Base-by-base conservation (phyloP, 2,329 filamentous ascomycete species). In the Monilinia vaccinii-corymbosi region DNA sequence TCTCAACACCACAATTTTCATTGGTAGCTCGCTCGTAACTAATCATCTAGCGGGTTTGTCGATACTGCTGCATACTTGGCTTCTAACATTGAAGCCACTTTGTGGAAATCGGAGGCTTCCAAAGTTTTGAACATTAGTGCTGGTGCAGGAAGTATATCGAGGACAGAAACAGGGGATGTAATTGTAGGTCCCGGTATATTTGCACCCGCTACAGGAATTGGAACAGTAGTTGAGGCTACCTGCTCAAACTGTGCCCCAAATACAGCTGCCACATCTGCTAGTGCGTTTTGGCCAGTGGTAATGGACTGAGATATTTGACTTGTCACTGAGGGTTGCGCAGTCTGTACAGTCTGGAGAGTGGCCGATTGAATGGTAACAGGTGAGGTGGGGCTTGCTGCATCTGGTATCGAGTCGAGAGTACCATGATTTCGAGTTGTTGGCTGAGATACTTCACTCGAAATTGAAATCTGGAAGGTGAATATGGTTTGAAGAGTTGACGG, bases 181-280 rank as follows among this genome's bases (percentile, higher is more conserved):
- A 60, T 46, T 28, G 28, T 28, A 38, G 57, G 49, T 21, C 18
- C 36, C 23, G 49, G 40, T 14, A 18, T 5, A 16, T 40, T 23
- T 46, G 44, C 25, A 28, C n/a, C 32, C 32, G 49, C 49, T 32
- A 47, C 40, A 46, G 23, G 23, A 47, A 32, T 55, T 10, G 23
- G 18, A 21, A 60, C 40, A 28, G 32, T 3, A 9, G 49, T 60
- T 42, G 36, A 34, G 34, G 34, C 42, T 60, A 53, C 23, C 25
- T 55, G 25, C 18, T 36, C 40, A 28, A 34, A 52, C 18, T 40
- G 47, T 31, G 34, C 31, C 7, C 57, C 57, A 55, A 60, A 60
- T 13, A 60, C 57, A 60, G 57, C 57, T 55, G 57, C 57, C 11
- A 60, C 57, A 40, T 55, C 45, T 47, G 57, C 57, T 21, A 60